A percentile compares a stretch with the other conserved stretches of the same genome.
These are phyloP conservation scores for Globisporangium sylvaticum DNA, from an alignment of 352 stramenopile species.

Conservation along the genomic window DNA sequence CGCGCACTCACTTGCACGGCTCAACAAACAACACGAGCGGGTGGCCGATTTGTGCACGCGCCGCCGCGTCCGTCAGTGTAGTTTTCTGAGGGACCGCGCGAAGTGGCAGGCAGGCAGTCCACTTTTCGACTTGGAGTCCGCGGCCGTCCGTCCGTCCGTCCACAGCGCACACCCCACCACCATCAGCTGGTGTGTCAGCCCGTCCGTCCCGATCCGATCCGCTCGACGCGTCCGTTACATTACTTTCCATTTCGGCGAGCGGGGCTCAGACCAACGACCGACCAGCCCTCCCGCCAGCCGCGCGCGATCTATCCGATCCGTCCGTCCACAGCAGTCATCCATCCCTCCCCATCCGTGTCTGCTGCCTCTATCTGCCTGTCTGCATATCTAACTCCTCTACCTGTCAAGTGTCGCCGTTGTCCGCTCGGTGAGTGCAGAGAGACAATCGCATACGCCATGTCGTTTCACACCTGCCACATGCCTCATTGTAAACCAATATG, in stretches of 20 bases:
- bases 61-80: conserved; percentile 3
- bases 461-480: neutral
- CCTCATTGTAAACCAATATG: neutral
- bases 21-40: neutral
- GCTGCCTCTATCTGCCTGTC: neutral
- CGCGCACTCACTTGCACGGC: neutral
- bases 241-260: conserved; percentile 22
- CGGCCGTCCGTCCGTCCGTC: conserved; percentile 1
- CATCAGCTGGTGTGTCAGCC: neutral
- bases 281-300: neutral
- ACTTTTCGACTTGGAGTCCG: neutral
- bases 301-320: neutral
- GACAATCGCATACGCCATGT: neutral
- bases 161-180: neutral
- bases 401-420: neutral
- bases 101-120: conserved; percentile 9
- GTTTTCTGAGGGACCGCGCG: neutral
- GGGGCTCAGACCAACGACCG: conserved; percentile 7
- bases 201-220: neutral
- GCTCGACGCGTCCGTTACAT: neutral
- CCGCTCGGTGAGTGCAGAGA: neutral
- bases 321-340: neutral
- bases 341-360: neutral
- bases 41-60: conserved; percentile 8
- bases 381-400: conserved; percentile 4